These are phyloP conservation scores for Starmerella bombi DNA, from an alignment of 805 yeast genomes.

Conservation along the genomic window DNA sequence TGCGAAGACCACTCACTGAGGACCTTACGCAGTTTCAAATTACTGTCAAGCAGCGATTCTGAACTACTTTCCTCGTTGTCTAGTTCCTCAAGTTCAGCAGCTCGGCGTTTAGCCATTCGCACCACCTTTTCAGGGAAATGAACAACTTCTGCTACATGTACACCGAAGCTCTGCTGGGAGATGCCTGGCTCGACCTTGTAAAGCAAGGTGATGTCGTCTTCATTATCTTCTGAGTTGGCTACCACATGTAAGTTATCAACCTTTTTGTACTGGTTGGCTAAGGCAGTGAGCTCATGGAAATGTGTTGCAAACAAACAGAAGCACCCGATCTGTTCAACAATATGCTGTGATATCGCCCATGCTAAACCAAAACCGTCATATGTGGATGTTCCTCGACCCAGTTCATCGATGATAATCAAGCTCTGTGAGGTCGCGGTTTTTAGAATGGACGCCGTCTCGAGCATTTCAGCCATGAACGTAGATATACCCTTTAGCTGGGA, in stretches of 20 bases:
- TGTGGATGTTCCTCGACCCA: conserved; percentile 88
- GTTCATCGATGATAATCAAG: conserved; percentile 79
- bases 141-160: conserved; percentile 93
- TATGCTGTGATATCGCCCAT: conserved; percentile 85
- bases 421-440: conserved; percentile 68
- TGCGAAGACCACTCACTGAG: conserved; percentile 31
- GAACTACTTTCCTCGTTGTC: conserved; percentile 33
- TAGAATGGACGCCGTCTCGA: conserved; percentile 80
- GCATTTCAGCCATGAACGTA: conserved; percentile 93
- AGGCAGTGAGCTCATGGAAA: conserved; percentile 84
- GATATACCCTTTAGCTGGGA: conserved; percentile 94
- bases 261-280: conserved; percentile 44
- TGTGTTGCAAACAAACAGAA: conserved; percentile 92
- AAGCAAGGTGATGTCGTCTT: conserved; percentile 57
- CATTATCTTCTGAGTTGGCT: conserved; percentile 35
- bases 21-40: conserved; percentile 34
- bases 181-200: conserved; percentile 96
- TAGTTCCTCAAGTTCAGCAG: conserved; percentile 66
- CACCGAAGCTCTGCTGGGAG: conserved; percentile 91
- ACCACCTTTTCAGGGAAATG: conserved; percentile 84
- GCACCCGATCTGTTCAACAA: conserved; percentile 56
- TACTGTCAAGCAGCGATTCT: conserved; percentile 43
- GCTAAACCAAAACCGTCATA: conserved; percentile 98
- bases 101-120: conserved; percentile 90
- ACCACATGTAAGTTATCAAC: conserved; percentile 84